Conservation (phyloP, 768 basidiomycete genomes). For the Heimioporus sp. region DNA sequence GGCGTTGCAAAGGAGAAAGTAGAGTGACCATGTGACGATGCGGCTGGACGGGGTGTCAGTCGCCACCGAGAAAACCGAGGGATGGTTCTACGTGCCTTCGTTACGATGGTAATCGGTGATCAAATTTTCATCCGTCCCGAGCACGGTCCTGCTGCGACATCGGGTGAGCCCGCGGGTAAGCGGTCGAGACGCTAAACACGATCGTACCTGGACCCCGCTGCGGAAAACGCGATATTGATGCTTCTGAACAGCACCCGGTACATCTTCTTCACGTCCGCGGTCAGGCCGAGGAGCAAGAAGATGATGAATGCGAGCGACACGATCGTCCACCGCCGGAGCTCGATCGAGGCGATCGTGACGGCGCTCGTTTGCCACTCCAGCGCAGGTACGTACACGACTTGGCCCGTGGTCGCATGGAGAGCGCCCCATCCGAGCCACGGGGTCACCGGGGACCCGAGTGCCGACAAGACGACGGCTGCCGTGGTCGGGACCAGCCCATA, state of each 20-base stretch:
- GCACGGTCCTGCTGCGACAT: too few species aligned
- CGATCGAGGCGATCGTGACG: background rate
- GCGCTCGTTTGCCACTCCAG: conserved; percentile 8
- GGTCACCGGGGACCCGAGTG: conserved; percentile 2
- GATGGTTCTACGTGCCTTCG: background rate
- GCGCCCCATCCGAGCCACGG: conserved; percentile 21
- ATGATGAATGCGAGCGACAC: conserved; percentile 10
- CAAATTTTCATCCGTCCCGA: too few species aligned
- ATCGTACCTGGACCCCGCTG: background rate
- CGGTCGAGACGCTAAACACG: background rate
- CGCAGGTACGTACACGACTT: conserved; percentile 7
- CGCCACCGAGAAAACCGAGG: background rate
- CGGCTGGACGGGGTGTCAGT: background rate
- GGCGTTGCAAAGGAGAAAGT: background rate
- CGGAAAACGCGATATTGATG: background rate
- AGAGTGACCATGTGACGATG: background rate
- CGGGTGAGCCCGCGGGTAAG: background rate
- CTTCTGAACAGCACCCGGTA: conserved; percentile 6
- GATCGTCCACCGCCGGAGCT: conserved; percentile 21
- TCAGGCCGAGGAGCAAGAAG: conserved; percentile 18
- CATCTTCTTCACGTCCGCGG: conserved; percentile 13
- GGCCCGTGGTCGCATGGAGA: conserved; percentile 11
- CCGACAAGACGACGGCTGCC: conserved; percentile 5
- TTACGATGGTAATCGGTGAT: too few species aligned
- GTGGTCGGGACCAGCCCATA: conserved; percentile 15